These are phyloP conservation scores for Chlorophyllum brunneum DNA, from an alignment of 768 basidiomycete genomes.

Conservation along the genomic window DNA sequence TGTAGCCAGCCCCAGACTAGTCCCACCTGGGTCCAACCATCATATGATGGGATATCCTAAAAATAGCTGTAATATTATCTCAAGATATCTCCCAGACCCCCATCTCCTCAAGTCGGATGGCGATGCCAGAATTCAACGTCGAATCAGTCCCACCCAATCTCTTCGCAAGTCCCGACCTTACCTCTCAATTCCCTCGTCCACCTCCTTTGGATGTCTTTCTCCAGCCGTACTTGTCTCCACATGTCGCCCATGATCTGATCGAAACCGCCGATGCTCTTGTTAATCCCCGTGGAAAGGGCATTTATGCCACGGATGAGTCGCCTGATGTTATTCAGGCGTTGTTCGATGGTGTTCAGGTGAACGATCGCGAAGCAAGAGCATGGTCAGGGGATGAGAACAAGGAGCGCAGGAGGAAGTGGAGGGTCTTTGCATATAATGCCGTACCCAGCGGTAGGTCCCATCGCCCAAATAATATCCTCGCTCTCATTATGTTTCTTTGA, in stretches of 20 bases:
- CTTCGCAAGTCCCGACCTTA: constrained; percentile 25
- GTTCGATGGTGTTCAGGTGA: constrained; percentile 32
- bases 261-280: constrained; percentile 41
- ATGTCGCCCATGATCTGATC: constrained; percentile 39
- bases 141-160: constrained; percentile 25
- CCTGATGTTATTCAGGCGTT: constrained; percentile 38
- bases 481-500: background rate
- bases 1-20: too few species aligned
- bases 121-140: constrained; percentile 18
- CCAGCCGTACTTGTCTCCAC: constrained; percentile 35
- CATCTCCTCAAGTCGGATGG: background rate
- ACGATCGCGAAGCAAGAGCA: constrained; percentile 19
- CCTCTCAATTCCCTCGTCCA: constrained; percentile 16
- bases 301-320: constrained; percentile 52
- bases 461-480: background rate
- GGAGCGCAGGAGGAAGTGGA: constrained; percentile 39
- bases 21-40: too few species aligned
- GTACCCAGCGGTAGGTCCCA: constrained; percentile 32
- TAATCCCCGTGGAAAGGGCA: constrained; percentile 44
- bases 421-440: constrained; percentile 39
- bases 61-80: background rate
- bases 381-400: constrained; percentile 32
- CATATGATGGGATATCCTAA: background rate
- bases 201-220: constrained; percentile 26
- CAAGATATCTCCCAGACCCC: background rate